A percentile compares a stretch with the other conserved stretches of the same genome.
These are phyloP conservation scores for Penicillium hesseltinei DNA, from an alignment of 2,329 filamentous ascomycete genomes.

Conservation along the genomic window DNA sequence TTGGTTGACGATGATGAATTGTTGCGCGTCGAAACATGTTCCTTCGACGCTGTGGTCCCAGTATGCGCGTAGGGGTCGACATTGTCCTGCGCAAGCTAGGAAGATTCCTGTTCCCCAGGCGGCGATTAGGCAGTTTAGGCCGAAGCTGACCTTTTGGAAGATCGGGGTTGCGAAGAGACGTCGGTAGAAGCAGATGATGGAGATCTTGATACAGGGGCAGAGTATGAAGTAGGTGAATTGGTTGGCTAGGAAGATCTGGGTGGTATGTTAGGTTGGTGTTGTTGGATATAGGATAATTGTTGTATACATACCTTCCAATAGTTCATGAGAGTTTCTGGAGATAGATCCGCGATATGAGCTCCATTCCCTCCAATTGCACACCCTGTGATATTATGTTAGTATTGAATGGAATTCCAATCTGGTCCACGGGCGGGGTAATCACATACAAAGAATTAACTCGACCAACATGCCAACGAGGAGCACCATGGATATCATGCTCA, in stretches of 20 bases:
- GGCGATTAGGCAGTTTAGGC: slow-evolving; percentile 29
- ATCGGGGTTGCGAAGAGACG: slow-evolving; percentile 31
- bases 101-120: slow-evolving; percentile 32
- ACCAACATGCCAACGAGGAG: slow-evolving; percentile 32
- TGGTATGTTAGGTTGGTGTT: background rate
- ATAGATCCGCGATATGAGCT: slow-evolving; percentile 22
- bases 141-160: slow-evolving; percentile 29
- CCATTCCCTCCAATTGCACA: slow-evolving; percentile 35
- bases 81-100: slow-evolving; percentile 34
- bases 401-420: background rate
- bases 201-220: slow-evolving; percentile 34
- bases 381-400: slow-evolving; percentile 27
- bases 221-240: slow-evolving; percentile 37
- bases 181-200: slow-evolving; percentile 38
- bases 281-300: background rate
- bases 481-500: slow-evolving; percentile 27
- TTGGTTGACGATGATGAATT: slow-evolving; percentile 36
- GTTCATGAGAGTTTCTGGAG: slow-evolving; percentile 25
- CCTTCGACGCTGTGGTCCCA: slow-evolving; percentile 31
- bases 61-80: slow-evolving; percentile 30
- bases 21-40: slow-evolving; percentile 27
- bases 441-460: slow-evolving; percentile 32
- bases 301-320: slow-evolving; percentile 30
- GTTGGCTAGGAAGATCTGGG: slow-evolving; percentile 37
- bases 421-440: background rate